Percentiles rank a stretch among this genome's conserved stretches.
These are phyloP conservation scores for Sporothrix protearum DNA, from an alignment of 2,329 filamentous ascomycete species.

Conservation along the genomic window DNA sequence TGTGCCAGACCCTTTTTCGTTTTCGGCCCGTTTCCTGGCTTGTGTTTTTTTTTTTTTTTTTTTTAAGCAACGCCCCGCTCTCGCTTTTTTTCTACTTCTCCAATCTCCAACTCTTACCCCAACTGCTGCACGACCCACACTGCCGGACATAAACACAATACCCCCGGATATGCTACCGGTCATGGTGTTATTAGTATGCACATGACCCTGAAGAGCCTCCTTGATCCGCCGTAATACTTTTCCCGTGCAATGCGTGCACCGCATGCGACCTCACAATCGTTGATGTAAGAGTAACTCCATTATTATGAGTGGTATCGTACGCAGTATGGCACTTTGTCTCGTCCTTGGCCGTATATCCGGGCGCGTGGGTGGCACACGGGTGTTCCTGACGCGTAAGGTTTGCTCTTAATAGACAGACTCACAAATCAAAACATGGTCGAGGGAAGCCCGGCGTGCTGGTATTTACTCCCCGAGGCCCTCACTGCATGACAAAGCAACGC, in stretches of 20 bases:
- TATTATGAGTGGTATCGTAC: neutral
- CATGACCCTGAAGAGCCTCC: neutral
- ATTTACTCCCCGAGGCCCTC: neutral
- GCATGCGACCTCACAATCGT: neutral
- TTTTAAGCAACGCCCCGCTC: neutral
- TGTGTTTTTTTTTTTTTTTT: too few species aligned
- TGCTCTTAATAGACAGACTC: neutral
- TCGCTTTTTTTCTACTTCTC: neutral
- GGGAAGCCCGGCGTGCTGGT: neutral
- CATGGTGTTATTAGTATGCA: neutral
- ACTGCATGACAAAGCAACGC: neutral
- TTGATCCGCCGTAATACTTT: neutral
- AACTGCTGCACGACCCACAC: neutral
- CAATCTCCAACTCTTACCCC: neutral
- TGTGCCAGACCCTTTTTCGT: neutral
- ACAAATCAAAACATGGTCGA: neutral
- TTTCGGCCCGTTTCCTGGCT: conserved; percentile 7
- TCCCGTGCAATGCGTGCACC: neutral
- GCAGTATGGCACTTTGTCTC: too few species aligned
- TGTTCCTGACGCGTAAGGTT: neutral
- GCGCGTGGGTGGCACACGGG: neutral
- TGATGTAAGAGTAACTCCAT: neutral
- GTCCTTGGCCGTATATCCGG: neutral
- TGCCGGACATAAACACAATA: too few species aligned
- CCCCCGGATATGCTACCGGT: neutral